phyloP scores from a whole-genome alignment of 1,284 basidiomycete genomes.

The Puccinia polysora region DNA sequence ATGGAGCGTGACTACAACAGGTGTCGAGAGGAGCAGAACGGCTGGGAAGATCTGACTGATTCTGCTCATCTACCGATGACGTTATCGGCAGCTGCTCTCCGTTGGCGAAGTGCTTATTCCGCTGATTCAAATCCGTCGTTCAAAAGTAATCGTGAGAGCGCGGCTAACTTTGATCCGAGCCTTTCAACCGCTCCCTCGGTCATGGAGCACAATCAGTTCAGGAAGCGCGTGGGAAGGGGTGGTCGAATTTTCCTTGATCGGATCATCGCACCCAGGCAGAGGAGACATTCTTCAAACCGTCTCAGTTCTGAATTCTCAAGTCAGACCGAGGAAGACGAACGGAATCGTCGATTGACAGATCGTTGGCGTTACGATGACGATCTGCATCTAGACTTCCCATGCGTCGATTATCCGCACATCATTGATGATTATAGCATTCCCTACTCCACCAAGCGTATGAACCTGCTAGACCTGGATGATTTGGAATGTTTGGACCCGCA shows the following conservation, averaged over 20 bases:
- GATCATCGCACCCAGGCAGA: slow-evolving; percentile 55
- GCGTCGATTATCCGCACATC: slow-evolving; percentile 19
- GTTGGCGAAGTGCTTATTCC: slow-evolving; percentile 53
- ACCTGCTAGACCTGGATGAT: slow-evolving; percentile 25
- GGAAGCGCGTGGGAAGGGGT: slow-evolving; percentile 72
- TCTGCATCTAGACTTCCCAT: slow-evolving; percentile 29
- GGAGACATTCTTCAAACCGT: slow-evolving; percentile 45
- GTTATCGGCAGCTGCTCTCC: slow-evolving; percentile 56
- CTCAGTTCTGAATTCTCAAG: slow-evolving; percentile 46
- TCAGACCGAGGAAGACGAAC: slow-evolving; percentile 51
- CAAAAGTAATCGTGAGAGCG: slow-evolving; percentile 47
- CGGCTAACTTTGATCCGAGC: slow-evolving; percentile 50
- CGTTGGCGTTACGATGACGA: slow-evolving; percentile 65
- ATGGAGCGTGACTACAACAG: slow-evolving; percentile 66
- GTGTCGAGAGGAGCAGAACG: slow-evolving; percentile 64
- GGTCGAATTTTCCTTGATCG: slow-evolving; percentile 76
- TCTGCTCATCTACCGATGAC: slow-evolving; percentile 66
- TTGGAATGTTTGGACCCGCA: slow-evolving; percentile 27
- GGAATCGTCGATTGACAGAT: slow-evolving; percentile 58
- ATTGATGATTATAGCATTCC: slow-evolving; percentile 38
- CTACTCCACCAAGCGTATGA: slow-evolving; percentile 24
- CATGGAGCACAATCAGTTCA: slow-evolving; percentile 56
- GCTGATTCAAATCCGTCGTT: slow-evolving; percentile 52
- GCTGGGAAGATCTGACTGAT: slow-evolving; percentile 81
- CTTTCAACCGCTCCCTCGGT: slow-evolving; percentile 46